Evolutionary conservation across 2,329 filamentous ascomycete species (phyloP).

Genomic region (Zasmidium cellare): DNA sequence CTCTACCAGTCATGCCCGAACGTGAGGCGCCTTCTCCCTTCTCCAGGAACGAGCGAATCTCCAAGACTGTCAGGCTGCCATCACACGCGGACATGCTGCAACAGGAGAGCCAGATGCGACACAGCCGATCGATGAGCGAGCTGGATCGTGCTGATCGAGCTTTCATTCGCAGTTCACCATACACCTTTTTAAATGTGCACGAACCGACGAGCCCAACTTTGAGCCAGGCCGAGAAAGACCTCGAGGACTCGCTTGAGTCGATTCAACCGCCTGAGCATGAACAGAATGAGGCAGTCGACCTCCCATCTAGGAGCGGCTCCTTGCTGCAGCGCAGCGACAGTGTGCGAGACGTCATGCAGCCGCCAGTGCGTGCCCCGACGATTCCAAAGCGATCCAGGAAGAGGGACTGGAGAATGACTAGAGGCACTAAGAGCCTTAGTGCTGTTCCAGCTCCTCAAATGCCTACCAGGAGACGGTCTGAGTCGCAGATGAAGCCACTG

Average conservation of each 20-base stretch:
- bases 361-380: constrained; percentile 34
- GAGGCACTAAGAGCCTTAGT: not conserved
- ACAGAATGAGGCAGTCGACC: not conserved
- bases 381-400: constrained; percentile 46
- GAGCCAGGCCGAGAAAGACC: constrained; percentile 47
- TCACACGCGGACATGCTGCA: not conserved
- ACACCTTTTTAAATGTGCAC: not conserved
- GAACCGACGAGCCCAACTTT: constrained; percentile 42
- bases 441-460: constrained; percentile 2
- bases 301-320: not conserved
- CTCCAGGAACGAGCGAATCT: not conserved
- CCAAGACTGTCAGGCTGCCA: constrained; percentile 7
- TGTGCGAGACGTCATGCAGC: constrained; percentile 32
- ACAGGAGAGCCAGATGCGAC: not conserved
- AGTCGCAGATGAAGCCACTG: constrained; percentile 5
- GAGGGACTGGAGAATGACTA: constrained; percentile 32
- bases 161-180: constrained; percentile 22
- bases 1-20: constrained; percentile 10
- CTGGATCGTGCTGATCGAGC: constrained; percentile 25
- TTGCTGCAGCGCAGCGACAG: constrained; percentile 20
- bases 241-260: constrained; percentile 27
- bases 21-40: constrained; percentile 2
- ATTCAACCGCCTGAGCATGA: not conserved
- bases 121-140: constrained; percentile 21
- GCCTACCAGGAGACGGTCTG: constrained; percentile 13